phyloP scores from a whole-genome alignment of 1,284 basidiomycete species.

The Sphaerobolus stellatus region DNA sequence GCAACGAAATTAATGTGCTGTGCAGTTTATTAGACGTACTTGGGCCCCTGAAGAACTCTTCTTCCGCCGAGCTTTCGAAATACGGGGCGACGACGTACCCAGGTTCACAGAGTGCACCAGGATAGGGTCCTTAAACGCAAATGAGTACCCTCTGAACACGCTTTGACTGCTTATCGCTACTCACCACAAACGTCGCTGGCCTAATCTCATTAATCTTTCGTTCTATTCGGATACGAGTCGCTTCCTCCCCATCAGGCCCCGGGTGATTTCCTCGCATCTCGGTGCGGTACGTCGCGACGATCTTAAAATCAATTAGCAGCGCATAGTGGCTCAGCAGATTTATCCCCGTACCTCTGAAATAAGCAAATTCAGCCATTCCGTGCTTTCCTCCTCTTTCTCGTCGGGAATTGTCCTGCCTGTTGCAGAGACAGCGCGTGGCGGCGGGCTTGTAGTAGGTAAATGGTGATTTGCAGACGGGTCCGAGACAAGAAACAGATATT shows the following conservation, averaged over 20 bases:
- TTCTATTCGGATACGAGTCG: slow-evolving; percentile 67
- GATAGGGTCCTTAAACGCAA: slow-evolving; percentile 61
- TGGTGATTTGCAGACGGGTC: slow-evolving; percentile 49
- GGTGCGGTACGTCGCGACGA: slow-evolving; percentile 68
- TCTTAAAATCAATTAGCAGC: slow-evolving; percentile 38
- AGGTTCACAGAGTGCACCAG: slow-evolving; percentile 73
- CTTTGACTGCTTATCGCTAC: slow-evolving; percentile 26
- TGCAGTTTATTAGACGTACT: neutral
- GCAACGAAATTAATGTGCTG: neutral
- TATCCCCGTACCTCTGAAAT: slow-evolving; percentile 55
- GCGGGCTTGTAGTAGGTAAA: slow-evolving; percentile 58
- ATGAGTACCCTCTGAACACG: slow-evolving; percentile 7
- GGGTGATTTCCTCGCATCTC: slow-evolving; percentile 61
- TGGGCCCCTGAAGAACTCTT: neutral
- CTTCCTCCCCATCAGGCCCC: slow-evolving; percentile 68
- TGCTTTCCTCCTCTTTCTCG: slow-evolving; percentile 49
- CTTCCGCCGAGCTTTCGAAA: slow-evolving; percentile 48
- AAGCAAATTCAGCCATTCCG: slow-evolving; percentile 75
- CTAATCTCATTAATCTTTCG: slow-evolving; percentile 68
- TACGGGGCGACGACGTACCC: slow-evolving; percentile 64
- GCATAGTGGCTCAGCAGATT: neutral
- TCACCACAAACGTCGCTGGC: slow-evolving; percentile 64
- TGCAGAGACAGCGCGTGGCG: slow-evolving; percentile 15
- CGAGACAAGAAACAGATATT: slow-evolving; percentile 79
- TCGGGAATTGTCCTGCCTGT: neutral